Evolutionary conservation across 176 grass and related monocot species (phyloP).

Genomic region (Zea luxurians): DNA sequence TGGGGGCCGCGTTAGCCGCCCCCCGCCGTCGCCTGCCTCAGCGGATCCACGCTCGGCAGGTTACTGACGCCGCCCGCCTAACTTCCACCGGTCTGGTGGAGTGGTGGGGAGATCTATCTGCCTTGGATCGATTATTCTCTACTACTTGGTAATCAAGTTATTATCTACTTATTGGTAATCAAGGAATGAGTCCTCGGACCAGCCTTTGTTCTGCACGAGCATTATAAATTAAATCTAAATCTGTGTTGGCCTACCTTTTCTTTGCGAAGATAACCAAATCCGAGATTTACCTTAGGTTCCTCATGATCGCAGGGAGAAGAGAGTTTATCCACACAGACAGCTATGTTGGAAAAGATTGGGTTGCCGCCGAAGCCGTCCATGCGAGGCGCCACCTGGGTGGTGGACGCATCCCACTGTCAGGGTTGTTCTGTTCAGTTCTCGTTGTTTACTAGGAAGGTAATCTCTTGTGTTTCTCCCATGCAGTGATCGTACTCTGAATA

Average conservation of each 20-base stretch:
- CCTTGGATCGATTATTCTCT: not conserved
- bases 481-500: not conserved
- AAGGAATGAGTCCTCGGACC: not conserved
- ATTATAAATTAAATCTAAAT: not conserved
- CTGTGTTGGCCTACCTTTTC: not conserved
- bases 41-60: not conserved
- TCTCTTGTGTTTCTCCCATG: not conserved
- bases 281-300: not conserved
- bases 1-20: not conserved
- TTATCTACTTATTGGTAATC: not conserved
- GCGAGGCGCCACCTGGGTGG: slow-evolving; percentile 72
- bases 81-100: not conserved
- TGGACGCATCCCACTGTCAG: slow-evolving; percentile 88
- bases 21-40: not conserved
- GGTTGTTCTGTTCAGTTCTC: slow-evolving; percentile 75
- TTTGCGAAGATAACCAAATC: not conserved
- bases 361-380: slow-evolving; percentile 74
- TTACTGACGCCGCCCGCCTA: not conserved
- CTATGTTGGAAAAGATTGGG: slow-evolving; percentile 72
- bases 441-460: slow-evolving; percentile 84
- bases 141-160: too few relatives aligned
- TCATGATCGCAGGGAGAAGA: not conserved
- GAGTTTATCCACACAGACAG: not conserved
- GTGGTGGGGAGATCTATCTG: not conserved
- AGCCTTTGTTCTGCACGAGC: not conserved